phyloP scores from a whole-genome alignment of 164 flowering plant species.

The Macadamia tetraphylla region DNA sequence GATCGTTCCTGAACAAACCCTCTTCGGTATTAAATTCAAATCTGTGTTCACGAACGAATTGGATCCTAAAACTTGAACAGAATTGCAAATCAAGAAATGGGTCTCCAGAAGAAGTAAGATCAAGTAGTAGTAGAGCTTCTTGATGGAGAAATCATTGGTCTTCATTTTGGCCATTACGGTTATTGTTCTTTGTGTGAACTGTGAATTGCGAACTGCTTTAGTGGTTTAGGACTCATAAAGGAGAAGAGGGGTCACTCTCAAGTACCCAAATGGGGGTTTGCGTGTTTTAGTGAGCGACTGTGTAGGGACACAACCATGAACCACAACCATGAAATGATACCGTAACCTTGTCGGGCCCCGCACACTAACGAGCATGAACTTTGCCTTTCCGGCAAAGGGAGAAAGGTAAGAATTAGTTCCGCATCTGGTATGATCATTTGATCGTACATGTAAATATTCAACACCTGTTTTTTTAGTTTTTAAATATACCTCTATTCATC shows the following conservation, averaged over 20 bases:
- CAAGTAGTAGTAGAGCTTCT: slow-evolving; percentile 7
- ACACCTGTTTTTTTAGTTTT: too few species aligned
- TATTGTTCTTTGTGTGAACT: neutral
- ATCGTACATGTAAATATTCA: too few species aligned
- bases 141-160: slow-evolving; percentile 5
- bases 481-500: too few species aligned
- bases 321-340: neutral
- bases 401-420: too few species aligned
- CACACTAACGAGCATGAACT: too few species aligned
- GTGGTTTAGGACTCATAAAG: neutral
- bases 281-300: neutral
- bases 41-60: slow-evolving; percentile 18
- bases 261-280: neutral
- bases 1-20: slow-evolving; percentile 18
- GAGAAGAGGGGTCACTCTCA: neutral
- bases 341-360: too few species aligned
- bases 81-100: slow-evolving; percentile 31
- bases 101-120: slow-evolving; percentile 26
- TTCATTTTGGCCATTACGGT: neutral
- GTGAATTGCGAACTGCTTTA: neutral
- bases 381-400: too few species aligned
- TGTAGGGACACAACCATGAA: neutral
- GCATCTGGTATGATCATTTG: too few species aligned
- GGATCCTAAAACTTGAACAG: slow-evolving; percentile 17
- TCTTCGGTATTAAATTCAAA: slow-evolving; percentile 22